These are phyloP conservation scores for Nannochloropsis limnetica DNA, from an alignment of 352 stramenopile species.

Conservation along the genomic window DNA sequence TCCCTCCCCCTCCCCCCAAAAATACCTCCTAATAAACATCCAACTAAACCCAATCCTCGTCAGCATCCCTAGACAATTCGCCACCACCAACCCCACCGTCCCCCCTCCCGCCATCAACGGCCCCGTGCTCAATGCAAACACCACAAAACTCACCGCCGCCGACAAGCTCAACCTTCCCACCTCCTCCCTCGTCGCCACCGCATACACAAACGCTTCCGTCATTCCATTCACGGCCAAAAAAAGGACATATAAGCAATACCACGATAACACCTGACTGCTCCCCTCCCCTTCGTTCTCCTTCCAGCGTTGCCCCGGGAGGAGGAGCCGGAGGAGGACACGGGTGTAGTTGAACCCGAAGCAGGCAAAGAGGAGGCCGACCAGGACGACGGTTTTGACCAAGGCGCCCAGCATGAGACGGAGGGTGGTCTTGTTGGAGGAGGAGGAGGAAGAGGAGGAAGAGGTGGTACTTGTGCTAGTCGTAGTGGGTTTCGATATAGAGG, in stretches of 20 bases:
- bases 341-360: slow-evolving; percentile 72
- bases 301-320: slow-evolving; percentile 56
- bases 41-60: neutral
- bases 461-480: slow-evolving; percentile 49
- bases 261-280: slow-evolving; percentile 18
- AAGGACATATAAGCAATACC: slow-evolving; percentile 84
- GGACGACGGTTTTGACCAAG: slow-evolving; percentile 70
- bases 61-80: slow-evolving; percentile 43
- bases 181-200: slow-evolving; percentile 47
- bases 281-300: slow-evolving; percentile 12
- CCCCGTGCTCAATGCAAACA: slow-evolving; percentile 10
- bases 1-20: neutral
- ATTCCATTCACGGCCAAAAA: slow-evolving; percentile 88
- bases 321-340: slow-evolving; percentile 64
- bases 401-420: slow-evolving; percentile 58
- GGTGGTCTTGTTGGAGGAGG: neutral
- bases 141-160: slow-evolving; percentile 35
- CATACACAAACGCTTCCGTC: slow-evolving; percentile 88
- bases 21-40: neutral
- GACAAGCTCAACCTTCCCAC: slow-evolving; percentile 32
- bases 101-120: slow-evolving; percentile 39
- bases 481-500: slow-evolving; percentile 32
- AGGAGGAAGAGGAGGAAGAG: neutral
- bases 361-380: slow-evolving; percentile 69
- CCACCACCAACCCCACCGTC: slow-evolving; percentile 48